phyloP scores from a whole-genome alignment of 352 stramenopile genomes.

The Pythium oligandrum region DNA sequence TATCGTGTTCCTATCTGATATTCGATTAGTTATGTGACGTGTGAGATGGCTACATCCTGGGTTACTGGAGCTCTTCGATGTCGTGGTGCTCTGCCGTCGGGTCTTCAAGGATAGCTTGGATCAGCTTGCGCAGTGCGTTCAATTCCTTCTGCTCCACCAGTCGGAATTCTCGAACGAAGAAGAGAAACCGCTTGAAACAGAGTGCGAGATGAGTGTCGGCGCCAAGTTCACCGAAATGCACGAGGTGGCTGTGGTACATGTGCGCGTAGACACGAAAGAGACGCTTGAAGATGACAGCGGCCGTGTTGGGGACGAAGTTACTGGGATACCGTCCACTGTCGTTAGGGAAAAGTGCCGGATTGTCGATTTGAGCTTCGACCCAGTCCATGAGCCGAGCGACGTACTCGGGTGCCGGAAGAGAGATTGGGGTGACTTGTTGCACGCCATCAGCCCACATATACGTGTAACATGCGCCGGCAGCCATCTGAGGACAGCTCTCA shows the following conservation, averaged over 20 bases:
- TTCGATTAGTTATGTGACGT: too few species aligned
- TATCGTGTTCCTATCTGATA: too few species aligned
- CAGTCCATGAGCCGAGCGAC: slow-evolving; percentile 82
- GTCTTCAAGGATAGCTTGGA: slow-evolving; percentile 35
- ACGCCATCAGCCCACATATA: slow-evolving; percentile 83
- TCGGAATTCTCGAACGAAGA: slow-evolving; percentile 93
- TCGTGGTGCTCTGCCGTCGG: not conserved
- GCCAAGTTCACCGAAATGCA: slow-evolving; percentile 86
- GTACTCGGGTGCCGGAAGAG: slow-evolving; percentile 77
- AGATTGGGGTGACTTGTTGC: slow-evolving; percentile 38
- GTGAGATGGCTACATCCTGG: slow-evolving; percentile 12
- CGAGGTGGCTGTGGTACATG: slow-evolving; percentile 95
- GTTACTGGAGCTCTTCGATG: not conserved
- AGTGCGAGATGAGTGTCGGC: slow-evolving; percentile 95
- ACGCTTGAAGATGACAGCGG: slow-evolving; percentile 90
- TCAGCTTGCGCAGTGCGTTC: slow-evolving; percentile 91
- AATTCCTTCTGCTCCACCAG: slow-evolving; percentile 93
- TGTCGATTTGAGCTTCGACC: slow-evolving; percentile 83
- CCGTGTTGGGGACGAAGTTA: slow-evolving; percentile 16
- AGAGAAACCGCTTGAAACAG: slow-evolving; percentile 97
- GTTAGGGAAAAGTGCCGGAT: slow-evolving; percentile 56
- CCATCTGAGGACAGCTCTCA: slow-evolving; percentile 65
- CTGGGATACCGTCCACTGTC: slow-evolving; percentile 11
- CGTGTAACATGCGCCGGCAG: slow-evolving; percentile 75
- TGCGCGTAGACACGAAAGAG: slow-evolving; percentile 96